Evolutionary conservation across 495 filamentous ascomycete species (phyloP), one percentile per base, ranked within the genome.

Genomic region (Penicillium pulvis): DNA sequence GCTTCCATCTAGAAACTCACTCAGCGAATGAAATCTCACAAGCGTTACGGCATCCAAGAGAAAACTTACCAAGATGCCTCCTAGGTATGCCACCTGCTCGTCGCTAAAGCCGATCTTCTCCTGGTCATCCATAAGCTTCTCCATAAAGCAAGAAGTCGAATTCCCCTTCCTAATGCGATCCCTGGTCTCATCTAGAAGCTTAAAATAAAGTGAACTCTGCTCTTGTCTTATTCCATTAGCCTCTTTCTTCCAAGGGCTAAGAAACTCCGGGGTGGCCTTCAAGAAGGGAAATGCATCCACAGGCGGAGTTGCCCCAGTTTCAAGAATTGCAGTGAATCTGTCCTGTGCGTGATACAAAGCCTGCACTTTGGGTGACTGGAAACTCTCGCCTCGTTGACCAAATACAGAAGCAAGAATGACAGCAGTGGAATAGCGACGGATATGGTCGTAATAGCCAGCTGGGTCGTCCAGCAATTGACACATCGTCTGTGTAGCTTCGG

Each of bases 401-500:
- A 41, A 53, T 1, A 53, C 51, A 28, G 51, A 53, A 6, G 51
- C 17, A 17, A 70, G 30, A 24, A 70, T 60, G 1, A 70, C 61
- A 6, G 61, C 67, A 20, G 61, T 66, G 33, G 59, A 54, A 39
- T 65, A 70, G 14, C 67, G 66, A 17, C 49, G 39, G 36, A 63
- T 56, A 53, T 70, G 62, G 28, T 64, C 62, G 28, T 59, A 63
- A 17, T 67, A 61, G 5, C 39, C 30, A 10, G 54, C 48, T 2
- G 63, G 51, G 11, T 56, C 41, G 8, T 58, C 31, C 0, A 60
- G 44, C 11, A 70, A 24, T 24, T 70, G 61, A 26, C 56, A 56
- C 33, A 67, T 42, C 4, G 65, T 58, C 48, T 61, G 55, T 11
- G 59, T 49, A n/a, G 67, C 57, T 49, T 70, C 67, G 0, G 67